Base-by-base conservation (phyloP, 495 filamentous ascomycete species). In the Evernia prunastri region DNA sequence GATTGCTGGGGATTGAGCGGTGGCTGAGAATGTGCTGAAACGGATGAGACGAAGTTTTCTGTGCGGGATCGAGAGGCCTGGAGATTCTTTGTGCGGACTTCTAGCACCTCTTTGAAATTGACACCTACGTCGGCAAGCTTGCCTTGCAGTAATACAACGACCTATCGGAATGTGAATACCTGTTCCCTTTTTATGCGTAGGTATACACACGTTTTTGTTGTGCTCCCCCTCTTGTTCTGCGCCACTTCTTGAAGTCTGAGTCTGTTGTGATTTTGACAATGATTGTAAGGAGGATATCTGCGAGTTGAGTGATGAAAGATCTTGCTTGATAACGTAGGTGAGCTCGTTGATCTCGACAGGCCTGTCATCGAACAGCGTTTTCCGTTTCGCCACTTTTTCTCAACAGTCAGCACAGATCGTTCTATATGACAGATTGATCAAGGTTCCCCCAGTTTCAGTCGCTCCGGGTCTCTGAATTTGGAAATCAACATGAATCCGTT, bases 41-140 rank as follows among this genome's bases (percentile, higher is more conserved):
- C 91, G 17, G 89, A 91, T 3, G 89, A 92, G 29, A 97, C 89
- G 66, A 98, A 98, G 71, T 97, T 94, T 73, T 98, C 95, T 58
- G 94, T 97, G 63, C 94, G 79, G 49, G 90, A 87, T 42, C 91
- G 83, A 53, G 90, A 93, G 17, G 95, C 95, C 75, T 97, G 95
- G 58, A 97, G 96, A 75, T 98, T 98, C 79, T 97, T 96, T 54
- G 94, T 98, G 37, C 94, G 87, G 29, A 96, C 91, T 72, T 98
- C 94, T 17, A 97, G 81, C 0, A 97, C 93, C 68, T 97, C 93
- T 74, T 97, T 97, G 83, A 98, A 97, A 72, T 90, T 96, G 54
- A 87, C 89, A 33, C 87, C 86, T 11, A 98, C 95, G 68, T 95
- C 91, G n/a, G 90, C 90, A 27, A 98, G 82, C 73, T 96, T 97